These are phyloP conservation scores for Suillus bovinus DNA, from an alignment of 768 basidiomycete species.

Conservation along the genomic window DNA sequence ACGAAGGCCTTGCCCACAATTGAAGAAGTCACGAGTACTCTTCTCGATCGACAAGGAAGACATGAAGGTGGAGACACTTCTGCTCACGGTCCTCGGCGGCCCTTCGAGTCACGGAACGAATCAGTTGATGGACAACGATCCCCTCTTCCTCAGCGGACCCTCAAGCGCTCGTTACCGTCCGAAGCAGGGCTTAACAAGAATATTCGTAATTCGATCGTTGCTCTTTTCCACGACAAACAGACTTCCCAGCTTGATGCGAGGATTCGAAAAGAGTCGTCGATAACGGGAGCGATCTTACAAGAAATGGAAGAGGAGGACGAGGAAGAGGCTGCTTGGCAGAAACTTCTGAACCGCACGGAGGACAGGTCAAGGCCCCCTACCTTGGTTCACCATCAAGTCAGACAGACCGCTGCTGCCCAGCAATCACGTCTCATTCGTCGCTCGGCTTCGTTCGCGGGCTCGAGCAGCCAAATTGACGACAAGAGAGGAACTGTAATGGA, in stretches of 20 bases:
- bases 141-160: too few relatives aligned
- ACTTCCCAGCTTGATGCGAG: neutral
- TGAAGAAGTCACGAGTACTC: conserved; percentile 18
- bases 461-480: conserved; percentile 1
- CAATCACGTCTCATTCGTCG: conserved; percentile 22
- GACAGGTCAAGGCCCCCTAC: neutral
- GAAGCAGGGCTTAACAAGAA: too few relatives aligned
- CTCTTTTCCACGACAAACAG: conserved; percentile 12
- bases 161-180: too few relatives aligned
- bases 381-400: neutral
- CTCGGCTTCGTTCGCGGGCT: conserved; percentile 26
- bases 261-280: neutral
- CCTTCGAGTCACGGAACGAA: too few relatives aligned
- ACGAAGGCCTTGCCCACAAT: conserved; percentile 16
- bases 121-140: too few relatives aligned
- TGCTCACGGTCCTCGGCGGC: neutral
- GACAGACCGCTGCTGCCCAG: neutral
- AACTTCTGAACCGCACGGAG: neutral
- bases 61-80: conserved; percentile 1
- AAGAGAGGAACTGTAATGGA: conserved; percentile 16
- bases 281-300: neutral
- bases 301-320: neutral
- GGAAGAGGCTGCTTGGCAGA: neutral
- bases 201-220: too few relatives aligned
- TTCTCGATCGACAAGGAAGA: conserved; percentile 11